These are phyloP conservation scores for Dioscorea cayenensis DNA, from an alignment of 116 monocot genomes.

Conservation along the genomic window DNA sequence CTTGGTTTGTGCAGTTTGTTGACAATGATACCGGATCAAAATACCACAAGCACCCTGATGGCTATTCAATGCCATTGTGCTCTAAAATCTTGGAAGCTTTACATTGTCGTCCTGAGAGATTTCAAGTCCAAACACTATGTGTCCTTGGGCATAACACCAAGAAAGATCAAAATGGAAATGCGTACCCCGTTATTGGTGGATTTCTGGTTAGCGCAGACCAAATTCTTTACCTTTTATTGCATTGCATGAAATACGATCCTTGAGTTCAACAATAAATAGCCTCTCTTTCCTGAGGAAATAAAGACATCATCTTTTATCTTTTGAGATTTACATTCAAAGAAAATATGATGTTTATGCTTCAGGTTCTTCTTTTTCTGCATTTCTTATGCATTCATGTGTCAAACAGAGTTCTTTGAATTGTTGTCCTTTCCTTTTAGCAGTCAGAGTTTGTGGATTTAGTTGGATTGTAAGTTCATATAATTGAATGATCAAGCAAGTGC, in stretches of 20 bases:
- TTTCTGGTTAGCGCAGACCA: constrained; percentile 52
- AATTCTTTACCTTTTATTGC: background rate
- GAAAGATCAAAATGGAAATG: constrained; percentile 45
- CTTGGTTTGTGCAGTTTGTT: constrained; percentile 9
- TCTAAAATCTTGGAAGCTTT: constrained; percentile 61
- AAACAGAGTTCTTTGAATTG: background rate
- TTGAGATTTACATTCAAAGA: background rate
- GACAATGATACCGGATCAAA: constrained; percentile 10
- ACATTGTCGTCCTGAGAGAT: constrained; percentile 38
- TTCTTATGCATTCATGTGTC: background rate
- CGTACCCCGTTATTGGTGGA: constrained; percentile 57
- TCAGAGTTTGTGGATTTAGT: no score
- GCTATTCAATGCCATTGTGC: constrained; percentile 72
- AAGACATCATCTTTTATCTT: background rate
- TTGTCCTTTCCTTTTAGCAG: no score
- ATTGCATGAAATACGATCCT: background rate
- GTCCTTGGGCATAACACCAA: constrained; percentile 77
- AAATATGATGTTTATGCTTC: background rate
- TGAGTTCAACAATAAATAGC: background rate
- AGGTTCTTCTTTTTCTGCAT: constrained; percentile 1
- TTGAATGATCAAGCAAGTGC: no score
- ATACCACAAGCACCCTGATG: constrained; percentile 14
- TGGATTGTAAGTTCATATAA: no score
- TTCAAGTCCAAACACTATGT: constrained; percentile 65
- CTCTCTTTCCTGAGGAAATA: background rate